phyloP scores from a whole-genome alignment of 78 protist species.

The Pelomyxa schiedti region DNA sequence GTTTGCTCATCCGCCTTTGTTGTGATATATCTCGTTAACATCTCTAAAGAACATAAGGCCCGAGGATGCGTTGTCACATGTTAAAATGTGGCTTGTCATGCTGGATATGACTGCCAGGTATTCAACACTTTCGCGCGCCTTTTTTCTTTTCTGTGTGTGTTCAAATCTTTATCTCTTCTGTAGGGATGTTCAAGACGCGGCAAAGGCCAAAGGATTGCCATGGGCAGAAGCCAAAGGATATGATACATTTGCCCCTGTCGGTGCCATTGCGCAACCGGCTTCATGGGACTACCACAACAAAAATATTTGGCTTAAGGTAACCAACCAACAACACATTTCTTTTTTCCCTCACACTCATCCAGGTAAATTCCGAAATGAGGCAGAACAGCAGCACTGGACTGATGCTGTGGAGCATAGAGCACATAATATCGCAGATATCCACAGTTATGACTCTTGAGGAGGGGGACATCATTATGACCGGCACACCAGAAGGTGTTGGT shows the following conservation, averaged over 20 bases:
- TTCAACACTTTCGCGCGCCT: too few relatives aligned
- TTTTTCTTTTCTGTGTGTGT: too few relatives aligned
- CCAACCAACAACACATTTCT: neutral
- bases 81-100: conserved; percentile 8
- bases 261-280: conserved; percentile 2
- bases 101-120: conserved; percentile 25
- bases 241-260: conserved; percentile 16
- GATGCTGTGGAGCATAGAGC: neutral
- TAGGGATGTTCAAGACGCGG: conserved; percentile 10
- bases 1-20: neutral
- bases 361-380: neutral
- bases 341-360: neutral
- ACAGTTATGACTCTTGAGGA: neutral
- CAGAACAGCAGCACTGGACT: conserved; percentile 1
- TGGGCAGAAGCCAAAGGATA: conserved; percentile 10
- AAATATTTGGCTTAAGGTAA: neutral
- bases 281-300: neutral
- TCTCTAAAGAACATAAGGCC: too few relatives aligned
- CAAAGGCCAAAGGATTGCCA: conserved; percentile 11
- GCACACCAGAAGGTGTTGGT: conserved; percentile 25
- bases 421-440: neutral
- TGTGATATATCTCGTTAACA: neutral
- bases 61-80: neutral
- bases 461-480: conserved; percentile 15
- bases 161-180: too few relatives aligned